Evolutionary conservation across 2,329 filamentous ascomycete species (phyloP).

Genomic region (Fragosphaeria purpurea): DNA sequence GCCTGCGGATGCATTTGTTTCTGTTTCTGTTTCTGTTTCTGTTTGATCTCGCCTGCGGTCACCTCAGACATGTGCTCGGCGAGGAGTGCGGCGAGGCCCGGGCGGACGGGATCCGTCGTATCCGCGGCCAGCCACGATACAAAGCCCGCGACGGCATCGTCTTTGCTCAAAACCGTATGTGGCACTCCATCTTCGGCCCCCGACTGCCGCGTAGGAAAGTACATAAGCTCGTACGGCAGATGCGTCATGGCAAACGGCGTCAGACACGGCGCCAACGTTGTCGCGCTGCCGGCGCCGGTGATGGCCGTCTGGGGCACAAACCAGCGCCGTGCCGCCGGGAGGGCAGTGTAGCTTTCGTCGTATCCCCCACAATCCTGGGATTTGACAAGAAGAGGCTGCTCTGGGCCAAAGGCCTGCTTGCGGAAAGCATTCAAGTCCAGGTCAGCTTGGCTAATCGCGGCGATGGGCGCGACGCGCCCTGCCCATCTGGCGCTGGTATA

Average conservation of each 20-base stretch:
- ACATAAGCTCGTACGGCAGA: constrained; percentile 31
- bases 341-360: constrained; percentile 1
- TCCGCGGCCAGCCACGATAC: constrained; percentile 6
- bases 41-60: background rate
- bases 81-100: constrained; percentile 10
- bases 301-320: constrained; percentile 27
- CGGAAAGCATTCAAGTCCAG: constrained; percentile 37
- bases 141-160: constrained; percentile 2
- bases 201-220: background rate
- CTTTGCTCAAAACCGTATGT: too few relatives aligned
- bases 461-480: background rate
- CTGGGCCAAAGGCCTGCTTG: constrained; percentile 39
- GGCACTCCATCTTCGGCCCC: background rate
- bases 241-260: constrained; percentile 19
- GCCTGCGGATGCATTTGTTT: too few relatives aligned
- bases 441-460: background rate
- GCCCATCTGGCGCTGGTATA: too few relatives aligned
- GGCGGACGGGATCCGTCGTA: background rate
- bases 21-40: background rate
- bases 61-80: constrained; percentile 1
- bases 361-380: constrained; percentile 19
- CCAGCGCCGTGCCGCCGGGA: constrained; percentile 51
- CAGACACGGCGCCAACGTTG: constrained; percentile 19
- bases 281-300: background rate
- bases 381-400: constrained; percentile 43